Percentiles rank a stretch among this genome's conserved stretches.
Conservation (phyloP, 345 rosid species). For the Raphanus sativus region DNA sequence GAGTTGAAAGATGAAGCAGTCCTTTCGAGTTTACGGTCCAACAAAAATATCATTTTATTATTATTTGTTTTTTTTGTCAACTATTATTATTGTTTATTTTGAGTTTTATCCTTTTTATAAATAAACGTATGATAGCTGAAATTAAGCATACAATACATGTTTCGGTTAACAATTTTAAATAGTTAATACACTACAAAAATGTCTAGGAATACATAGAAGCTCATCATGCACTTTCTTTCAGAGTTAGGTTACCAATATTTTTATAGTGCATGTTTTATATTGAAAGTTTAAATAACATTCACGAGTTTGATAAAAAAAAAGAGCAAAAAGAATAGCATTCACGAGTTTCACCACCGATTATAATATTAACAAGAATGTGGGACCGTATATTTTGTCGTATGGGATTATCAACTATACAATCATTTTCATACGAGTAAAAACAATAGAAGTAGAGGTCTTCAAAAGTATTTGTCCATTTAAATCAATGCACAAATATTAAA, state of each 20-base stretch:
- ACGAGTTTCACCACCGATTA: slow-evolving; percentile 12
- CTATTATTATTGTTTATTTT: not conserved
- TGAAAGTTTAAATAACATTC: slow-evolving; percentile 7
- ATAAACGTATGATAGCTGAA: not conserved
- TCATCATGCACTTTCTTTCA: too few species aligned
- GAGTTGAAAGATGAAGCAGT: not conserved
- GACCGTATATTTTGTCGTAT: not conserved
- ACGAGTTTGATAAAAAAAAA: too few species aligned
- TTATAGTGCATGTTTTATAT: not conserved
- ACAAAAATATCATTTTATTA: not conserved
- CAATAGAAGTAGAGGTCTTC: not conserved
- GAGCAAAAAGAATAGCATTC: slow-evolving; percentile 26
- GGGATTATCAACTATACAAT: slow-evolving; percentile 6
- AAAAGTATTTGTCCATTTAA: not conserved
- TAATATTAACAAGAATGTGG: not conserved
- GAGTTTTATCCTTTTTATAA: not conserved
- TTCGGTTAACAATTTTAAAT: not conserved
- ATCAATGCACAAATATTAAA: not conserved
- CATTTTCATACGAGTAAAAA: not conserved
- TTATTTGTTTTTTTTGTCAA: too few species aligned
- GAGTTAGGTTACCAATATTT: too few species aligned
- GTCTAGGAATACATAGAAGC: too few species aligned
- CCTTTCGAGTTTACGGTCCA: slow-evolving; percentile 21
- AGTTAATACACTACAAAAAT: not conserved
- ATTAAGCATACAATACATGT: not conserved